Evolutionary conservation across 176 grass and related monocot species (phyloP).

Genomic region (Calamus simplicifolius): DNA sequence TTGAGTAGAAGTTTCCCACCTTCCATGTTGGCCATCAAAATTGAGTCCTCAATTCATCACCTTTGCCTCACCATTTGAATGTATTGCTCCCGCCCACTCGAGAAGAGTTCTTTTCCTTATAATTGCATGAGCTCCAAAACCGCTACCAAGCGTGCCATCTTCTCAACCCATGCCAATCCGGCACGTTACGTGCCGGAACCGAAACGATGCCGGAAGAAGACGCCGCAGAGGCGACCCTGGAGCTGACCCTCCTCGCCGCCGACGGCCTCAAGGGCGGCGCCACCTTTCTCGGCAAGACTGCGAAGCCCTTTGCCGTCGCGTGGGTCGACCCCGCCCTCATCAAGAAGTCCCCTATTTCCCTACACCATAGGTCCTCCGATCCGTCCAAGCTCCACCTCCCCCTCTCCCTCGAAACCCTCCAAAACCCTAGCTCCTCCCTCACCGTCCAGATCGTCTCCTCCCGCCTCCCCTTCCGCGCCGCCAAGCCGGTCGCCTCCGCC

Average conservation of each 20-base stretch:
- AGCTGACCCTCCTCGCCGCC: constrained; percentile 22
- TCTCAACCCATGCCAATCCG: too few relatives aligned
- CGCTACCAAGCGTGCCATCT: too few relatives aligned
- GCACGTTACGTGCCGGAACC: too few relatives aligned
- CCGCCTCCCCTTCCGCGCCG: constrained; percentile 17
- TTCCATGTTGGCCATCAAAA: too few relatives aligned
- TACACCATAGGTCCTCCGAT: background rate
- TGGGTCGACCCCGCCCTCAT: constrained; percentile 31
- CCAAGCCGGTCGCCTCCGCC: background rate
- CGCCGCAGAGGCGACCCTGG: constrained; percentile 22
- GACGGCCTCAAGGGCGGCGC: constrained; percentile 5
- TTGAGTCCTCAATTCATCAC: too few relatives aligned
- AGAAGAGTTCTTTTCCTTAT: too few relatives aligned
- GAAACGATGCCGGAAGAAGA: background rate
- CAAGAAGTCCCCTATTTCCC: constrained; percentile 1
- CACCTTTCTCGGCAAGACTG: constrained; percentile 9
- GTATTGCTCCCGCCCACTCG: too few relatives aligned
- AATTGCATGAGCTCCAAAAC: too few relatives aligned
- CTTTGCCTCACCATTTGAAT: too few relatives aligned
- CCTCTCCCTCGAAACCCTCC: constrained; percentile 8
- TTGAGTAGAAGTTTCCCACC: too few relatives aligned
- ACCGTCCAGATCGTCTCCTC: constrained; percentile 24
- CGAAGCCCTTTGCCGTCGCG: constrained; percentile 21
- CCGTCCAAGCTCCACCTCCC: constrained; percentile 21
- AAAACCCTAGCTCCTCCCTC: constrained; percentile 11